phyloP scores from a whole-genome alignment of 495 filamentous ascomycete genomes.

The Penicillium arizonense region DNA sequence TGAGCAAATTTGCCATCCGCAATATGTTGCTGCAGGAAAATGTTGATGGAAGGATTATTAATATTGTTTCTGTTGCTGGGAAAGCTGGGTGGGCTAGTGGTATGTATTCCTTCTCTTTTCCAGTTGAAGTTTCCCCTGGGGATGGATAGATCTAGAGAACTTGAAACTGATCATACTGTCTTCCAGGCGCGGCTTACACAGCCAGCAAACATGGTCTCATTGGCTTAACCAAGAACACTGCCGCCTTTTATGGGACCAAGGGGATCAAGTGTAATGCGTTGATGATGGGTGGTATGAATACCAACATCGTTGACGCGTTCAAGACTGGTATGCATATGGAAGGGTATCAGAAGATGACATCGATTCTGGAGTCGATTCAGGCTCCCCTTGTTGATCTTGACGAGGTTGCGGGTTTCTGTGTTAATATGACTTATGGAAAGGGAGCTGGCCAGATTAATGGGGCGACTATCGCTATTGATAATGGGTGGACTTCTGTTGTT shows the following conservation, averaged over 20 bases:
- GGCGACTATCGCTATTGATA: constrained; percentile 32
- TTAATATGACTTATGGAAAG: constrained; percentile 26
- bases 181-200: constrained; percentile 53
- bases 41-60: constrained; percentile 34
- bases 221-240: constrained; percentile 63
- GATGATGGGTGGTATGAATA: constrained; percentile 54
- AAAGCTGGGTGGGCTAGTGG: constrained; percentile 33
- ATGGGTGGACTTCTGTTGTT: constrained; percentile 28
- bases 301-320: constrained; percentile 54
- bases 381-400: constrained; percentile 34
- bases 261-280: constrained; percentile 58
- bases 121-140: too few relatives aligned
- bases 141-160: neutral
- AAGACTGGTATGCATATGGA: constrained; percentile 43
- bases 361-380: constrained; percentile 24
- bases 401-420: constrained; percentile 33
- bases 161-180: constrained; percentile 13
- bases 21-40: constrained; percentile 35
- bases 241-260: constrained; percentile 54
- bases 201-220: constrained; percentile 38
- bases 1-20: constrained; percentile 51
- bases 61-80: constrained; percentile 38
- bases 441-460: constrained; percentile 32
- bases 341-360: constrained; percentile 34
- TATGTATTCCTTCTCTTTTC: constrained; percentile 11